Evolutionary conservation across 352 stramenopile genomes (phyloP).

Genomic region (Elongisporangium anandrum): DNA sequence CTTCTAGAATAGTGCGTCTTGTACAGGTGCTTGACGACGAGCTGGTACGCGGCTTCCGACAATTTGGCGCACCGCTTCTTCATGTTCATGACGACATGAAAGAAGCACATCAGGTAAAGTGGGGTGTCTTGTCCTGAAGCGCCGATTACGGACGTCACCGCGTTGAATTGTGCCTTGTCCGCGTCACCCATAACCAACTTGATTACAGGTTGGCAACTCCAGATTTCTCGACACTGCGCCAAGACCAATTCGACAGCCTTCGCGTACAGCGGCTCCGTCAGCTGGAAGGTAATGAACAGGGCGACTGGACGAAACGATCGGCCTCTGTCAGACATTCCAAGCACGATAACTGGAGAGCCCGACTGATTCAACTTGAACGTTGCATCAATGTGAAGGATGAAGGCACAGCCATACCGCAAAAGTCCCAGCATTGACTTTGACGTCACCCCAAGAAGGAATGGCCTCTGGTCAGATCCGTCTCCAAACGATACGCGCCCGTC

Average conservation of each 20-base stretch:
- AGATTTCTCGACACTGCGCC: neutral
- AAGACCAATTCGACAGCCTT: neutral
- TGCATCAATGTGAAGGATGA: neutral
- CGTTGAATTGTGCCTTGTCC: slow-evolving; percentile 16
- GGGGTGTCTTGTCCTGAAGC: neutral
- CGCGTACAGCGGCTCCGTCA: neutral
- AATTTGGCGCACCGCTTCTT: slow-evolving; percentile 5
- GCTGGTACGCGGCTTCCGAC: slow-evolving; percentile 2
- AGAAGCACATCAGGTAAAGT: slow-evolving; percentile 15
- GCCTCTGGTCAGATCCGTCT: no score
- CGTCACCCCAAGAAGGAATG: no score
- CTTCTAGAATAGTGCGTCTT: slow-evolving; percentile 12
- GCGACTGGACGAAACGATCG: neutral
- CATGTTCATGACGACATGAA: slow-evolving; percentile 15
- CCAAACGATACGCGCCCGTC: no score
- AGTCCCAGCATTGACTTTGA: no score
- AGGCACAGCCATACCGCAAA: no score
- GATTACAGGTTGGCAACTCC: neutral
- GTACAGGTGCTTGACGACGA: slow-evolving; percentile 9
- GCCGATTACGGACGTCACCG: slow-evolving; percentile 1
- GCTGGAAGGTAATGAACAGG: neutral
- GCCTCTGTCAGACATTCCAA: neutral
- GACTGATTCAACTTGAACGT: neutral
- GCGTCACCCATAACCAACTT: slow-evolving; percentile 10
- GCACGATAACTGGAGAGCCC: neutral